A percentile compares a stretch with the other conserved stretches of the same genome.
phyloP scores from a whole-genome alignment of 345 rosid genomes.

The Arabis alpina region DNA sequence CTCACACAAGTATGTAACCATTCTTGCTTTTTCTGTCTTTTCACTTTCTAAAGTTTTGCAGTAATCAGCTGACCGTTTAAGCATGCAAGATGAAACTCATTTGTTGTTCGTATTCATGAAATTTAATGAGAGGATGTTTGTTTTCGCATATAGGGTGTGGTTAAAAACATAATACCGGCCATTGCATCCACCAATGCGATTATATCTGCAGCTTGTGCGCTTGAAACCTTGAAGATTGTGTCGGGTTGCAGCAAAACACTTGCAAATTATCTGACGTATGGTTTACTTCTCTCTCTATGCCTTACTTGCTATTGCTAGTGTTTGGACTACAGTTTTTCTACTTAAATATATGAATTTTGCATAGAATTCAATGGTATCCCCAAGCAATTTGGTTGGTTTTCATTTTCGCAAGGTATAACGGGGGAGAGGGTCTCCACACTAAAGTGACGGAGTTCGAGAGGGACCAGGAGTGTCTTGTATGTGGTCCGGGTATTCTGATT shows the following conservation, averaged over 20 bases:
- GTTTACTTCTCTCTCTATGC: slow-evolving; percentile 13
- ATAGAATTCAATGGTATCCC: slow-evolving; percentile 12
- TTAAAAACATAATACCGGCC: slow-evolving; percentile 95
- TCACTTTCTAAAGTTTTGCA: neutral
- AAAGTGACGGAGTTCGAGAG: slow-evolving; percentile 82
- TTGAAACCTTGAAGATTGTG: slow-evolving; percentile 93
- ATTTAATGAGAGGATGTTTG: slow-evolving; percentile 2
- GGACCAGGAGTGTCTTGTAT: slow-evolving; percentile 90
- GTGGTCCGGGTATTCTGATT: slow-evolving; percentile 90
- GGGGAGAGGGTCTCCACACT: slow-evolving; percentile 86
- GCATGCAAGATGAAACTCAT: neutral
- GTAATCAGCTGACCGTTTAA: neutral
- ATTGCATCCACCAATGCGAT: slow-evolving; percentile 99
- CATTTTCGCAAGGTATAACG: slow-evolving; percentile 68
- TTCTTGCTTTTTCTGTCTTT: neutral
- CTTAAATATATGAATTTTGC: neutral
- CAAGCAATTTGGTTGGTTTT: slow-evolving; percentile 24
- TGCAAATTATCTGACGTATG: slow-evolving; percentile 85
- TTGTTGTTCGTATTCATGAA: neutral
- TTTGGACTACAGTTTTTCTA: slow-evolving; percentile 15
- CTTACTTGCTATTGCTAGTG: slow-evolving; percentile 2
- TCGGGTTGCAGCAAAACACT: slow-evolving; percentile 97
- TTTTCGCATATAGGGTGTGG: slow-evolving; percentile 69
- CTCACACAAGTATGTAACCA: slow-evolving; percentile 78
- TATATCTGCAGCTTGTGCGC: slow-evolving; percentile 88